Percentiles rank a stretch among this genome's conserved stretches.
These are phyloP conservation scores for Phanerochaete sordida DNA, from an alignment of 768 basidiomycete genomes.

Conservation along the genomic window DNA sequence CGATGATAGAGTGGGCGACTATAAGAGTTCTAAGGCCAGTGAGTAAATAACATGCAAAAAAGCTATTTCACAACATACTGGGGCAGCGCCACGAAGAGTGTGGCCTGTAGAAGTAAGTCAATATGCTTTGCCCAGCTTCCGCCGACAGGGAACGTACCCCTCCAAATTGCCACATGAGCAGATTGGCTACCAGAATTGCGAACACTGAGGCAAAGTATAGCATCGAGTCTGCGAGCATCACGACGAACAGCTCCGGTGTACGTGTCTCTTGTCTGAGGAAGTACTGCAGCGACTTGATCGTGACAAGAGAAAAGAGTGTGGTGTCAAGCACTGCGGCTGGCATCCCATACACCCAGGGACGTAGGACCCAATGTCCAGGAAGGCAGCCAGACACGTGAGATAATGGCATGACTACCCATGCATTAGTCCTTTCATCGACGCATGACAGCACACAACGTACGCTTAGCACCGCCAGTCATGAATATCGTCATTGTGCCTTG, in stretches of 20 bases:
- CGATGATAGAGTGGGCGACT: conserved; percentile 9
- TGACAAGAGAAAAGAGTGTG: conserved; percentile 1
- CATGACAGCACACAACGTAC: not conserved
- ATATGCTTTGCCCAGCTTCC: not conserved
- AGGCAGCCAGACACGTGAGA: conserved; percentile 5
- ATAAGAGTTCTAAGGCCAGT: not conserved
- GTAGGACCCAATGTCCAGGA: conserved; percentile 2
- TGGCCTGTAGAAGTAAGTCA: not conserved
- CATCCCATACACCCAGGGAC: conserved; percentile 7
- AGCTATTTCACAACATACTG: not conserved
- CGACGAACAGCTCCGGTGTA: not conserved
- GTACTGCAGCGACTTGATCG: not conserved
- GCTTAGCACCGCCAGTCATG: not conserved
- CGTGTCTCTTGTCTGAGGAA: not conserved
- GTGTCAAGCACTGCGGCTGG: not conserved
- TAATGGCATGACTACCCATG: not conserved
- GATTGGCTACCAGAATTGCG: not conserved
- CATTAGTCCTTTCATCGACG: not conserved
- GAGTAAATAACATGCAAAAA: not conserved
- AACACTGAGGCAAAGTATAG: conserved; percentile 1
- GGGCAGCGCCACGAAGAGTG: conserved; percentile 2
- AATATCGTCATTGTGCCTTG: not conserved
- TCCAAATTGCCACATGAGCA: not conserved
- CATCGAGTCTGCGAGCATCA: conserved; percentile 4
- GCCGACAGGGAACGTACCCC: not conserved